phyloP scores from a whole-genome alignment of 108 stramenopile genomes.

The Pseudonitzschia delicatissima region DNA sequence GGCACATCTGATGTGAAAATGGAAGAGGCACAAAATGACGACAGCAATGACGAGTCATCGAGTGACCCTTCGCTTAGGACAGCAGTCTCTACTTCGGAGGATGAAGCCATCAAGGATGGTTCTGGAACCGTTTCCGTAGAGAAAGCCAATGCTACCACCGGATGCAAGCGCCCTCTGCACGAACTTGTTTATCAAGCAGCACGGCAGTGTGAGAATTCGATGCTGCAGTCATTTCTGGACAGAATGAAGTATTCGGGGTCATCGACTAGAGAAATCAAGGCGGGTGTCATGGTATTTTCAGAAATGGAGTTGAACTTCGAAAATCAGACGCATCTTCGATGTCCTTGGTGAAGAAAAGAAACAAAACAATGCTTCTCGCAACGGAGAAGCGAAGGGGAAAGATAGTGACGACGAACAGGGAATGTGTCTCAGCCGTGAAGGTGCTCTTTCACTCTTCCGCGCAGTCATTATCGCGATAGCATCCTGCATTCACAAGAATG shows the following conservation, averaged over 20 bases:
- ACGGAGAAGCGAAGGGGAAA: neutral
- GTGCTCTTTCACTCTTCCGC: constrained; percentile 55
- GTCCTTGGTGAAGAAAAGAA: constrained; percentile 12
- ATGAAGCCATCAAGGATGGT: neutral
- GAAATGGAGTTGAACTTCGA: constrained; percentile 59
- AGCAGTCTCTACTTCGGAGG: constrained; percentile 4
- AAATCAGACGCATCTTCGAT: constrained; percentile 58
- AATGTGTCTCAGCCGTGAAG: constrained; percentile 33
- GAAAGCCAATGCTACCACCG: neutral
- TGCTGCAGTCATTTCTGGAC: constrained; percentile 43
- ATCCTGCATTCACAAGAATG: constrained; percentile 49
- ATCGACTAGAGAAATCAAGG: constrained; percentile 37
- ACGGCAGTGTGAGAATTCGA: constrained; percentile 36
- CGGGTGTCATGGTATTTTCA: constrained; percentile 59
- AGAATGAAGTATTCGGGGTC: constrained; percentile 33
- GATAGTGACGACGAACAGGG: constrained; percentile 33
- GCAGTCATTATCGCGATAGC: constrained; percentile 66
- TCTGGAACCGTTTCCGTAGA: neutral
- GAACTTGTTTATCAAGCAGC: constrained; percentile 47
- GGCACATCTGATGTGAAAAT: neutral
- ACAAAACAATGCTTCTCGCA: neutral
- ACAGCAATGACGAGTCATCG: constrained; percentile 8
- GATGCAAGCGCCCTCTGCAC: constrained; percentile 28
- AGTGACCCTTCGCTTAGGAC: constrained; percentile 7
- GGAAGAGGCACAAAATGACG: constrained; percentile 8